These are phyloP conservation scores for Coemansia sp. DNA, from an alignment of 192 early-diverging fungal species.

Conservation along the genomic window DNA sequence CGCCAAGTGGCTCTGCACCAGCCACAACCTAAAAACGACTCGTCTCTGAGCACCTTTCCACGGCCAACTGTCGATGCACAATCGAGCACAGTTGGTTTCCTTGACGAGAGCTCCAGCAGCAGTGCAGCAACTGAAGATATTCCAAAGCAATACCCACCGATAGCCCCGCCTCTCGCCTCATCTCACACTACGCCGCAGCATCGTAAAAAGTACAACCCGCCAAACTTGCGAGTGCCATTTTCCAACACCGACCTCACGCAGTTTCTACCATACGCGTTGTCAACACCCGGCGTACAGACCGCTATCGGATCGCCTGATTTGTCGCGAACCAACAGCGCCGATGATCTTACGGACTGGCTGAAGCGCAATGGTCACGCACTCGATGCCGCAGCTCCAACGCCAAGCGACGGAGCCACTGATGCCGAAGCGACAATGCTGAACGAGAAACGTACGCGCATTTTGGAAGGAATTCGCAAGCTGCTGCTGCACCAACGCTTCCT, in stretches of 20 bases:
- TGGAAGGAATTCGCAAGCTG: conserved; percentile 51
- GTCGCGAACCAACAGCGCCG: conserved; percentile 15
- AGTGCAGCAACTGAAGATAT: background rate
- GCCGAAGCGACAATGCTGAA: conserved; percentile 7
- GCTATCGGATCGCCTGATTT: conserved; percentile 13
- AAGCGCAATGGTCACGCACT: conserved; percentile 11
- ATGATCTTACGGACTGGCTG: conserved; percentile 21
- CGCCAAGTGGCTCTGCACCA: background rate
- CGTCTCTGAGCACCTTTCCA: background rate
- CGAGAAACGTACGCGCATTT: conserved; percentile 7
- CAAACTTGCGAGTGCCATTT: conserved; percentile 13
- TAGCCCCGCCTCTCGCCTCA: background rate
- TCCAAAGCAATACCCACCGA: background rate
- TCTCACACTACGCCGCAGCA: background rate
- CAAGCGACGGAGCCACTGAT: conserved; percentile 3
- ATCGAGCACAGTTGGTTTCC: background rate
- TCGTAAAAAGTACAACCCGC: background rate
- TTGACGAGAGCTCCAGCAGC: background rate
- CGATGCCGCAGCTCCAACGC: background rate
- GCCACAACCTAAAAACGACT: background rate
- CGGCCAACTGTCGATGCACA: background rate
- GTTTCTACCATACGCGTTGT: conserved; percentile 33
- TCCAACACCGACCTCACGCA: conserved; percentile 21
- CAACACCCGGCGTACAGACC: conserved; percentile 24
- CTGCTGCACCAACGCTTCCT: conserved; percentile 65